Base-by-base conservation (phyloP, 208 protist species). In the Acanthamoeba lenticulata region DNA sequence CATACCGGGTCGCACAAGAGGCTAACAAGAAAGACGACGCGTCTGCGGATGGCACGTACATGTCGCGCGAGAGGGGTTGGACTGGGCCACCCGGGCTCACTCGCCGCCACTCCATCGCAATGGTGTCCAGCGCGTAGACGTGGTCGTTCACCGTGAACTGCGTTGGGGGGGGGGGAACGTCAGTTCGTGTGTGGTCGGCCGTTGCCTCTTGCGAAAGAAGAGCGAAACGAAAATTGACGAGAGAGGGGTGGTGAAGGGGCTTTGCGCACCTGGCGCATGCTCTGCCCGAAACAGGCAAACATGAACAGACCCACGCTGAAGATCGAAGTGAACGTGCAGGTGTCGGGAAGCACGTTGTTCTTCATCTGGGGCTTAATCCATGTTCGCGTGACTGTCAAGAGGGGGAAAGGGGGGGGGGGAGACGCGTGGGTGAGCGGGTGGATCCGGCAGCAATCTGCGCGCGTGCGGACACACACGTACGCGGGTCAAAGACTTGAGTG, bases 251-350 rank as follows among this genome's bases (percentile, higher is more conserved):
- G 40, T 7, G 27, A 85, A n/a, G 44, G 27, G 38, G 21, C 32
- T 17, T n/a, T 4, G 40, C 40, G n/a, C 27, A 81, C 72, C 72
- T 81, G 72, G 4, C 72, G 32, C 44, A 55, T 65, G 44, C 52
- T 89, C 34, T 89, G 81, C 2, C 81, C 81, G 29, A 89, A 89
- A 27, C 81, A 89, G 29, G 52, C 81, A 36, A 89, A 89, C 81
- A 89, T 89, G 52, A 89, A 89, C 7, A 67, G 7, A 40, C 52
- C 47, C 19, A 89, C 38, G 49, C 32, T 65, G 45, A 89, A 89
- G 13, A 89, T 89, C 7, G 81, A 89, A 3, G 81, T 67, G 38
- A 89, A 89, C 11, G 81, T 89, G 81, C 81, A 89, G 1, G 81
- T 65, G 21, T 89, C 81, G 34, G 81, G 81, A 1, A 89, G 29